Percentiles rank a stretch among this genome's conserved stretches.
Conservation (phyloP, 1,284 basidiomycete species). For the Sporisorium exsertum region DNA sequence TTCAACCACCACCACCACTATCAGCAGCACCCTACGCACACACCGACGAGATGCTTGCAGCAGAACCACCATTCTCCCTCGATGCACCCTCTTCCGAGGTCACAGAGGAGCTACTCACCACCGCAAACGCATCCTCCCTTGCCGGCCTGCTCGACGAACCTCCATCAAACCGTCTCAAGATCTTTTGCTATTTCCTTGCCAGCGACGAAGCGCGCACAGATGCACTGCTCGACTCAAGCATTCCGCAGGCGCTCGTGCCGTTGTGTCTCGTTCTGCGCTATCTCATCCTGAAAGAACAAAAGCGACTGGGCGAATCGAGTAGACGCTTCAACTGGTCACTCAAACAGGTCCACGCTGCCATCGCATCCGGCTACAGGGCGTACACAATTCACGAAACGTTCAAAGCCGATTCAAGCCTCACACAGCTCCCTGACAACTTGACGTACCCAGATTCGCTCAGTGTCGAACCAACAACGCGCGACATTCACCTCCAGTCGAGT, state of each 20-base stretch:
- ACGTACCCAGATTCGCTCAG: conserved; percentile 23
- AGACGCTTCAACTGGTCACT: conserved; percentile 47
- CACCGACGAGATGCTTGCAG: conserved; percentile 15
- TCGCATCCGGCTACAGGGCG: conserved; percentile 23
- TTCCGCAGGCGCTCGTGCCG: conserved; percentile 30
- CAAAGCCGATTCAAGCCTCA: conserved; percentile 22
- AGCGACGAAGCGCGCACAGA: conserved; percentile 28
- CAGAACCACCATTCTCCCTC: conserved; percentile 28
- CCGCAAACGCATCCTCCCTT: conserved; percentile 14
- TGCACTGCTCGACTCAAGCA: conserved; percentile 7
- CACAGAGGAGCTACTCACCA: conserved; percentile 25
- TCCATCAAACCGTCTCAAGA: conserved; percentile 21
- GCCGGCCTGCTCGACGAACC: conserved; percentile 37
- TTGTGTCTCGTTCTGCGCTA: conserved; percentile 50
- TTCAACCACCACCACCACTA: neutral
- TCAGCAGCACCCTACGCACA: neutral
- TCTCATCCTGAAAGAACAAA: conserved; percentile 39
- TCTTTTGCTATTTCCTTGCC: conserved; percentile 37
- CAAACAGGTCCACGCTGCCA: conserved; percentile 38
- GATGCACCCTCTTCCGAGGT: neutral
- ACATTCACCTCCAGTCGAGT: conserved; percentile 42
- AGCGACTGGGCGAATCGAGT: conserved; percentile 41
- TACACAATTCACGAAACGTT: conserved; percentile 35
- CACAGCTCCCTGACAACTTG: conserved; percentile 17
- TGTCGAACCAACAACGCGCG: conserved; percentile 36